Base-by-base conservation (phyloP, 148 eudicot genomes). In the Silene latifolia region DNA sequence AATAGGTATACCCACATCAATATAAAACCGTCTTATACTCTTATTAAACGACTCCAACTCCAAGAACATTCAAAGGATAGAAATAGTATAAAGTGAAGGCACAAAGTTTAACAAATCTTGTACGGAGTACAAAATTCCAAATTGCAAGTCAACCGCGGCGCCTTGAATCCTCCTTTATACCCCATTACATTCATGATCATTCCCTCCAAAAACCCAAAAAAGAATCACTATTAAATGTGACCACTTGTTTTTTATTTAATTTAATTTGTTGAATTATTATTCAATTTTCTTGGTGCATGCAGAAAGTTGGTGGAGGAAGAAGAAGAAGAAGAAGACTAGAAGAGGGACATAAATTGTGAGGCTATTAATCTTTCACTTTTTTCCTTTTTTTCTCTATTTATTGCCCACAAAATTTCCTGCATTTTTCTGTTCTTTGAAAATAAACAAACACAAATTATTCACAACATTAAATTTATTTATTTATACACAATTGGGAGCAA, bases 261-360 rank as follows among this genome's bases (percentile, higher is more conserved):
- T 60, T 5, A 0, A 8, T 60, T 19, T 9, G 63, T 63, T 63
- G 67, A 63, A 63, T 14, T 63, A 63, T 63, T 63, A 63, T 63
- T 63, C 48, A 32, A 32, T 35, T 17, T 35, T 35, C n/a, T 32
- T 32, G 39, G 47, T 65, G 47, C 48, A 32, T 65, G 69, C 46
- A 65, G 39, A 65, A 65, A 23, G 69, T 65, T 6, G 39, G 69
- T 65, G 69, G 69, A 32, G 47, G 47, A 65, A 19, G 67, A 63
- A 63, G 67, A 63, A 63, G 67, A 27, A 48, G 47, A 65, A 48
- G 56, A 51, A 4, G 56, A 63, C 42, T 14, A 48, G 47, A 65
- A 48, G 56, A 51, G 17, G 56, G 39, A 63, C 42, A 63, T 4
- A 65, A 39, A 32, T 35, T 17, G 42, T 65, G 69, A 65, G 69